A percentile compares a stretch with the other conserved stretches of the same genome.
phyloP scores from a whole-genome alignment of 208 protist species.

The Vickermania ingenoplastis region DNA sequence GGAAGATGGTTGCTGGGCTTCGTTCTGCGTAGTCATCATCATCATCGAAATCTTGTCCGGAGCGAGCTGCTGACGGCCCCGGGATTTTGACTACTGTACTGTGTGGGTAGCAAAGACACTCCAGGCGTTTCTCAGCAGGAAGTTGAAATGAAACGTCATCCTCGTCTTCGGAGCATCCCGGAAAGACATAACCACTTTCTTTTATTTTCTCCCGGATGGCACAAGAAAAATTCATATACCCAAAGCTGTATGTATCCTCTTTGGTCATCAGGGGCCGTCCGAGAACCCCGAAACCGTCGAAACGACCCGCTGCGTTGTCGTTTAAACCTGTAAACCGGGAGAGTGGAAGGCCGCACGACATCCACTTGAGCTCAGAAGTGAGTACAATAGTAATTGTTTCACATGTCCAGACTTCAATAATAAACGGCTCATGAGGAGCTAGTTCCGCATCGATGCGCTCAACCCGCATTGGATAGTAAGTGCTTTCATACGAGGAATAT shows the following conservation, averaged over 20 bases:
- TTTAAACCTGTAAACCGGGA: constrained; percentile 19
- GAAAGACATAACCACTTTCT: background rate
- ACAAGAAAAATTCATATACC: constrained; percentile 12
- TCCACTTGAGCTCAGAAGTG: constrained; percentile 22
- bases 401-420: constrained; percentile 16
- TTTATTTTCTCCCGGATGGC: constrained; percentile 3
- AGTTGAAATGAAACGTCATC: constrained; percentile 2
- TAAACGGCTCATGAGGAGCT: constrained; percentile 10
- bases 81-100: background rate
- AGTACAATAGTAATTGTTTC: constrained; percentile 18
- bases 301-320: constrained; percentile 7
- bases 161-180: background rate
- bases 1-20: background rate
- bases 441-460: constrained; percentile 43
- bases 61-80: background rate
- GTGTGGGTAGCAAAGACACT: constrained; percentile 6
- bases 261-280: constrained; percentile 15
- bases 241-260: constrained; percentile 11
- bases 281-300: constrained; percentile 33
- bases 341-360: constrained; percentile 40
- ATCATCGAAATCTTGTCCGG: background rate
- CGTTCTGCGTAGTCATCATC: background rate
- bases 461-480: constrained; percentile 58
- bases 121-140: background rate
- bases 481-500: constrained; percentile 49